Evolutionary conservation across 2,329 filamentous ascomycete species (phyloP), one percentile per base, ranked within the genome.

Genomic region (Aspergillus quadricinctus): DNA sequence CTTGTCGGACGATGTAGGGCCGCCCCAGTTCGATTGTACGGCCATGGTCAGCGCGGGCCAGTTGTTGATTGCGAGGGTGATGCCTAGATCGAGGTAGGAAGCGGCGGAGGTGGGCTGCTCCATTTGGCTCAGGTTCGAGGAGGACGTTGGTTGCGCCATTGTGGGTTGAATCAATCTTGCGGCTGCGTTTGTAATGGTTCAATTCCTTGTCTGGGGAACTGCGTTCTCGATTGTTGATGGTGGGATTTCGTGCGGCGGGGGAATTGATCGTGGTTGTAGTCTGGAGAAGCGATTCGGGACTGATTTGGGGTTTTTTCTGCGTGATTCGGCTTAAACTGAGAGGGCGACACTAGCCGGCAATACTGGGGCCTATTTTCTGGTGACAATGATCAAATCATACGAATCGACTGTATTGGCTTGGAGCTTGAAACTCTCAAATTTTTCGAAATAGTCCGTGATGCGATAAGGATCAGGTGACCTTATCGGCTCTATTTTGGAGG

Each of bases 41-140:
- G 94, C 91, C 69, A 96, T 86, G 50, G 88, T 88, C 53, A 99
- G 87, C 31, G 90, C 88, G 7, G 89, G 87, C 94, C 94, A 99
- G 69, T 89, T 84, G 78, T 92, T 86, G 63, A 99, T 85, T 46
- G 88, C 79, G 71, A 94, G 88, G 72, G 90, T 91, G 66, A 97
- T 88, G 69, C 86, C 89, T 68, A 94, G 88, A 72, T 97, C 94
- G 78, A 97, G 90, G 68, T 85, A 82, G 62, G 81, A 75, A 69
- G 87, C 81, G 65, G 81, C 81, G 65, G 81, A 83, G n/a, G 54
- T 48, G 49, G 57, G 62, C 40, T 55, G 64, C 43, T 46, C 19
- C 11, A 23, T 3, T 25, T 23, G 21, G 43, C 14, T 46, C 10
- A 46, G 43, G 43, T 23, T 56, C 49, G 55, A 49, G 54, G 61